phyloP scores from a whole-genome alignment of 345 rosid species.

The Eucalyptus globulus region DNA sequence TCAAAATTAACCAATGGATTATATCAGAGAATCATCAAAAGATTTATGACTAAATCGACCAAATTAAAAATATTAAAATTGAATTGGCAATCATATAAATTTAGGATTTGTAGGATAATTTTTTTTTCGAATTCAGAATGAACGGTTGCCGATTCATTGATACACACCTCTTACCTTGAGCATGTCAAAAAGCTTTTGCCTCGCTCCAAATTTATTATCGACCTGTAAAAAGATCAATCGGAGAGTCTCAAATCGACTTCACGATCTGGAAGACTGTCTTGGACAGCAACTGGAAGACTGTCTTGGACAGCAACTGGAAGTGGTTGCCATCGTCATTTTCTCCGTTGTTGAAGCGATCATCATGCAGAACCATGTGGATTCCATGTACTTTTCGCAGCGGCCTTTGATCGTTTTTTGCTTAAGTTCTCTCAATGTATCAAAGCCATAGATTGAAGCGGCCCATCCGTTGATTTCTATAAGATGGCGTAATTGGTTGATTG shows the following conservation, averaged over 20 bases:
- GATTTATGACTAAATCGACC: too few relatives aligned
- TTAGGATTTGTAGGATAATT: not conserved
- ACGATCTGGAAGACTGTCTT: not conserved
- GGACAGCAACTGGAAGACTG: not conserved
- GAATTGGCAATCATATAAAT: too few relatives aligned
- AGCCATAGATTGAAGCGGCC: not conserved
- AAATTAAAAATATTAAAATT: too few relatives aligned
- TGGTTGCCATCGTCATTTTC: not conserved
- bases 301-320: not conserved
- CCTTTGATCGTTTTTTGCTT: not conserved
- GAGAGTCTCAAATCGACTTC: not conserved
- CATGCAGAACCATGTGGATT: not conserved
- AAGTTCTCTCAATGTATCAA: not conserved
- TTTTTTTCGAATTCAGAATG: not conserved
- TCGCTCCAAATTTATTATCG: not conserved
- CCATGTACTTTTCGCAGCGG: not conserved
- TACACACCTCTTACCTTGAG: not conserved
- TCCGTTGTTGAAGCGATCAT: not conserved
- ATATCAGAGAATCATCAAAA: too few relatives aligned
- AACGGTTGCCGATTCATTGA: not conserved
- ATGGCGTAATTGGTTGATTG: not conserved
- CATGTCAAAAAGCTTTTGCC: not conserved
- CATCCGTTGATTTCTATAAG: not conserved
- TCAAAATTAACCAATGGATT: too few relatives aligned
- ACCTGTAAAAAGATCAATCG: not conserved